phyloP scores from a whole-genome alignment of 345 rosid genomes.

The Iberis pinnata region DNA sequence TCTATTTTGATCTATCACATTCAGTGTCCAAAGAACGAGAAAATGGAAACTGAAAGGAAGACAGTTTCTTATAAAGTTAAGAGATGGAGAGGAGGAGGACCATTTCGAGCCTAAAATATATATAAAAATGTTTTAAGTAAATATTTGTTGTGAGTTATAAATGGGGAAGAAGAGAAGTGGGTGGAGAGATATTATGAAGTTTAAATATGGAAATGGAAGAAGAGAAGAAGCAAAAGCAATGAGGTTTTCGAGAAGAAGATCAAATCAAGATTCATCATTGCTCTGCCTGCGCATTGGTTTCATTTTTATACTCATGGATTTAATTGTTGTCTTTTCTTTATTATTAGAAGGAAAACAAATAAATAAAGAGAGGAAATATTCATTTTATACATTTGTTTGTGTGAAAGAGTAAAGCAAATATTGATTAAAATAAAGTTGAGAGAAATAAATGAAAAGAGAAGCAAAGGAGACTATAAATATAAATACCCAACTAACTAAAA shows the following conservation, averaged over 20 bases:
- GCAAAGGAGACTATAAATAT: slow-evolving; percentile 47
- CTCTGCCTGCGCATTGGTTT: slow-evolving; percentile 16
- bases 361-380: slow-evolving; percentile 9
- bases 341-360: no score
- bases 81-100: slow-evolving; percentile 8
- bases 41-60: slow-evolving; percentile 21
- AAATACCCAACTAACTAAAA: slow-evolving; percentile 58
- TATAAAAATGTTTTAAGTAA: no score
- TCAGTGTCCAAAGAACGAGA: slow-evolving; percentile 36
- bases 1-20: slow-evolving; percentile 31
- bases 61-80: slow-evolving; percentile 5
- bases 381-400: slow-evolving; percentile 38
- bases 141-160: slow-evolving; percentile 29
- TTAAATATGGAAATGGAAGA: slow-evolving; percentile 32
- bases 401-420: slow-evolving; percentile 11
- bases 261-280: slow-evolving; percentile 33
- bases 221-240: slow-evolving; percentile 30
- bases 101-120: slow-evolving; percentile 23
- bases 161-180: slow-evolving; percentile 49
- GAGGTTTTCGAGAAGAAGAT: slow-evolving; percentile 28
- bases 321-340: slow-evolving; percentile 23
- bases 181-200: slow-evolving; percentile 43
- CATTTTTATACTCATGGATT: slow-evolving; percentile 16
- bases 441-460: slow-evolving; percentile 14
- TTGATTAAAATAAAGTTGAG: slow-evolving; percentile 27